Percentiles rank a stretch among this genome's conserved stretches.
Evolutionary conservation across 345 rosid genomes (phyloP).

Genomic region (Salix suchowensis): DNA sequence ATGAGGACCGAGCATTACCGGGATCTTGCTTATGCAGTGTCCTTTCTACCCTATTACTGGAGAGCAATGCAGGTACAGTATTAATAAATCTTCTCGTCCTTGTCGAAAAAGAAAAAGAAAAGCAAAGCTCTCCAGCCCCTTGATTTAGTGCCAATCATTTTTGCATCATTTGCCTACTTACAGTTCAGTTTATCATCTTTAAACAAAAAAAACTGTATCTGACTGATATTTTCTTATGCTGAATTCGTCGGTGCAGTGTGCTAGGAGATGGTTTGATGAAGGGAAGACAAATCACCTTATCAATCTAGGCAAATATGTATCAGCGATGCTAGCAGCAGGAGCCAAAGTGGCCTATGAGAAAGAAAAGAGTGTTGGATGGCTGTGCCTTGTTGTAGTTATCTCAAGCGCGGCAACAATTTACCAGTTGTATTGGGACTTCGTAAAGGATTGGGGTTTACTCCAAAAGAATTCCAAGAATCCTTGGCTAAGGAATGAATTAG

Average conservation of each 20-base stretch:
- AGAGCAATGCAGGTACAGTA: conserved; percentile 90
- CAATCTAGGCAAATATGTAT: conserved; percentile 89
- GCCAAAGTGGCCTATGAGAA: conserved; percentile 85
- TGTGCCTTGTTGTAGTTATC: conserved; percentile 62
- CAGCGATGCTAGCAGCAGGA: conserved; percentile 97
- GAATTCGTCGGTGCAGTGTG: conserved; percentile 52
- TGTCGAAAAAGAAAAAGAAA: too few relatives aligned
- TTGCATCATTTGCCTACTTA: neutral
- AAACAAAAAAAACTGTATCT: neutral
- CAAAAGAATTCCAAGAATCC: conserved; percentile 81
- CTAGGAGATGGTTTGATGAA: conserved; percentile 93
- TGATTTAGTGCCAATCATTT: neutral
- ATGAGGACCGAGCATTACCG: conserved; percentile 64
- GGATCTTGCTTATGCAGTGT: conserved; percentile 90
- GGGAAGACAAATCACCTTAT: conserved; percentile 66
- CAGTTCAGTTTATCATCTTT: neutral
- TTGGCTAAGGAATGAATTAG: conserved; percentile 95
- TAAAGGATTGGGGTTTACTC: conserved; percentile 97
- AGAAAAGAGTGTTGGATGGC: conserved; percentile 56
- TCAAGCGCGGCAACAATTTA: conserved; percentile 84
- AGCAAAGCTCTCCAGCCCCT: neutral
- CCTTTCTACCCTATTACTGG: conserved; percentile 98
- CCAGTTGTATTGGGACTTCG: conserved; percentile 98
- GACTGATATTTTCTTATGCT: neutral
- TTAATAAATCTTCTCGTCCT: too few relatives aligned